A percentile compares a stretch with the other conserved stretches of the same genome.
These are phyloP conservation scores for Penicillium sp. DNA, from an alignment of 2,329 filamentous ascomycete species.

Conservation along the genomic window DNA sequence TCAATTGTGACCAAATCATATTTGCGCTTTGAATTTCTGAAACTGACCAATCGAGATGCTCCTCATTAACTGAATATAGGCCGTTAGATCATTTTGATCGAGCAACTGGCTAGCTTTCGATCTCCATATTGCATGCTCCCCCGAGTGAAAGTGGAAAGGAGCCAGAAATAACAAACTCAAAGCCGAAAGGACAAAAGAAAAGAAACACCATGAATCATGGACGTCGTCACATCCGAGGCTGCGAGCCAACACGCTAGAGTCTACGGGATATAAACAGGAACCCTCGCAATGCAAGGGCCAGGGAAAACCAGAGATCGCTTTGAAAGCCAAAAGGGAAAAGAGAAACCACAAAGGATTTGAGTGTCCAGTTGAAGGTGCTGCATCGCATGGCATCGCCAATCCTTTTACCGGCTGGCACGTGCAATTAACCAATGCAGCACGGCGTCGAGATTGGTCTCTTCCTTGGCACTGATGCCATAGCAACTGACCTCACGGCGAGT, in stretches of 20 bases:
- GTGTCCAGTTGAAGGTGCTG: not conserved
- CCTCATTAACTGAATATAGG: not conserved
- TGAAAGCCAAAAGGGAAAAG: slow-evolving; percentile 10
- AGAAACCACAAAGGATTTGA: slow-evolving; percentile 13
- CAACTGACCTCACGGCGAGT: slow-evolving; percentile 93
- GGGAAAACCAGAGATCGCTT: slow-evolving; percentile 10
- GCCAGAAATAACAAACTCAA: not conserved
- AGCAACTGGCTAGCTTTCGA: slow-evolving; percentile 4
- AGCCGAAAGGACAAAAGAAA: slow-evolving; percentile 3
- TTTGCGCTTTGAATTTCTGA: not conserved
- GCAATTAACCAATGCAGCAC: slow-evolving; percentile 97
- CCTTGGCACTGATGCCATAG: slow-evolving; percentile 97
- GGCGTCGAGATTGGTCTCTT: slow-evolving; percentile 97
- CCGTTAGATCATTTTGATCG: slow-evolving; percentile 1
- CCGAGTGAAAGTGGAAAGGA: not conserved
- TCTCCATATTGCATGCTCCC: slow-evolving; percentile 14
- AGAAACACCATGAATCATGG: slow-evolving; percentile 38
- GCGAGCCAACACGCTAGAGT: slow-evolving; percentile 36
- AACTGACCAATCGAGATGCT: not conserved
- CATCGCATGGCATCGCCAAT: not conserved
- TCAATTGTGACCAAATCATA: not conserved
- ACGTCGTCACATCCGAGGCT: slow-evolving; percentile 52
- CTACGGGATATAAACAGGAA: slow-evolving; percentile 25
- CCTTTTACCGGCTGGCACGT: slow-evolving; percentile 71
- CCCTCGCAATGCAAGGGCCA: not conserved